Base-by-base conservation (phyloP, 2,329 filamentous ascomycete species). In the Sporothrix pseudoabietina region DNA sequence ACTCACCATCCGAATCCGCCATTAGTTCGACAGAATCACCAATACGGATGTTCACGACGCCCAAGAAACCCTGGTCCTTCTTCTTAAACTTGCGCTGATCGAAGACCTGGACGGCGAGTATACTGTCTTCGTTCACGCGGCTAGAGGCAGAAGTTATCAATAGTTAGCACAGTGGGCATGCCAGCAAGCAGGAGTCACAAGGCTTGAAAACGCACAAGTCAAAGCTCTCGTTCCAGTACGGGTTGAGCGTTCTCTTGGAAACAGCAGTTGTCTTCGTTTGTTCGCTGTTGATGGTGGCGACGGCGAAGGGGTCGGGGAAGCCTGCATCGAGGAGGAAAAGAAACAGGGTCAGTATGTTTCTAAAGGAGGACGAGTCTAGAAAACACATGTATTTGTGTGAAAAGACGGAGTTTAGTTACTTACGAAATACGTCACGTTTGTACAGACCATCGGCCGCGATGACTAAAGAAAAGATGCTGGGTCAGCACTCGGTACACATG, bases 1-100 rank as follows among this genome's bases (percentile, higher is more conserved):
- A 66, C 71, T 59, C 22, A 98, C 96, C 95, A 85, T 98, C 96
- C 76, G 94, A 92, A 73, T 94, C 94, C 74, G 93, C 89, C 76
- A 93, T 91, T 77, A 99, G 85, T 81, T 98, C 95, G 78, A 99
- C 94, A 54, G 96, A 92, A 86, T 97, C 94, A 78, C 96, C 96
- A 77, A 99, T 92, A 74, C 94, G 91, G 78, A 99, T 92, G 81
- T 99, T 99, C 80, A 99, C 98, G 72, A 99, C 96, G 73, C 96
- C 96, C 7, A 99, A 87, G 80, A 99, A 99, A 9, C 96, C 96
- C 82, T 99, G 96, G 78, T 99, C 96, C 94, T 98, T 99, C 89
- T 99, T 99, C 87, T 99, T 99, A 85, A 99, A 99, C 85, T 99
- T 99, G 86, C 98, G 98, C 84, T 99, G 96, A 83, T 99, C 96